Evolutionary conservation across 1,139 yeast species (phyloP).

Genomic region (Pichia sp.): DNA sequence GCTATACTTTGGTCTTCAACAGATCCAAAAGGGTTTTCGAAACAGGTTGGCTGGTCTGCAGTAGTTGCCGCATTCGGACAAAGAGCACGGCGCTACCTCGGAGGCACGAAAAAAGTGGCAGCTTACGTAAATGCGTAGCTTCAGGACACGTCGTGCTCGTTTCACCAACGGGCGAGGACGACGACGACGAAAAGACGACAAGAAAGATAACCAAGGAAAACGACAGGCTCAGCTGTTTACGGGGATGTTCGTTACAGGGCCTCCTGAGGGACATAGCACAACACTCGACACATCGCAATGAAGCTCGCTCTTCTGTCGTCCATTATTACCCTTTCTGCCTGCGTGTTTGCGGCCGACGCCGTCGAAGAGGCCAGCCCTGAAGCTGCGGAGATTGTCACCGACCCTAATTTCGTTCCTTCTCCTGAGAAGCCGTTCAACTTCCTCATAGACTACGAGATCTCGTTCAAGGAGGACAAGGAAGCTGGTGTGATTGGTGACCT

Average conservation of each 20-base stretch:
- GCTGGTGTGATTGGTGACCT: slow-evolving; percentile 40
- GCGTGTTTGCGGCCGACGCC: slow-evolving; percentile 17
- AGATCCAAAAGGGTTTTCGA: background rate
- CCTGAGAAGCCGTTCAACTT: slow-evolving; percentile 38
- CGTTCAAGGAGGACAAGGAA: slow-evolving; percentile 37
- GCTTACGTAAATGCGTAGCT: slow-evolving; percentile 2
- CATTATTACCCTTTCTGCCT: slow-evolving; percentile 21
- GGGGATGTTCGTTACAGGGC: too few relatives aligned
- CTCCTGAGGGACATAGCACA: too few relatives aligned
- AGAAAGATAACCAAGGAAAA: background rate
- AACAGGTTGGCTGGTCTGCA: slow-evolving; percentile 5
- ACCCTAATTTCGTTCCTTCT: slow-evolving; percentile 29
- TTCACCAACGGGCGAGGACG: background rate
- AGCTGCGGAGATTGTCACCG: slow-evolving; percentile 16
- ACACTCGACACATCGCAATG: slow-evolving; percentile 14
- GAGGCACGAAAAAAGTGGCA: too few relatives aligned
- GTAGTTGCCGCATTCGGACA: background rate
- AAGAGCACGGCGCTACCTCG: background rate
- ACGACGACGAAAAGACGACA: background rate
- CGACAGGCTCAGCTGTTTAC: too few relatives aligned
- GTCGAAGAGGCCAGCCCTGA: slow-evolving; percentile 1
- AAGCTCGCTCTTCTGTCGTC: slow-evolving; percentile 20
- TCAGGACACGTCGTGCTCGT: slow-evolving; percentile 1
- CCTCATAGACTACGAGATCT: slow-evolving; percentile 40
- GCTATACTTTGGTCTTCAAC: background rate